Evolutionary conservation across 768 basidiomycete species (phyloP), one percentile per base, ranked within the genome.

Genomic region (Mycena alexandri): DNA sequence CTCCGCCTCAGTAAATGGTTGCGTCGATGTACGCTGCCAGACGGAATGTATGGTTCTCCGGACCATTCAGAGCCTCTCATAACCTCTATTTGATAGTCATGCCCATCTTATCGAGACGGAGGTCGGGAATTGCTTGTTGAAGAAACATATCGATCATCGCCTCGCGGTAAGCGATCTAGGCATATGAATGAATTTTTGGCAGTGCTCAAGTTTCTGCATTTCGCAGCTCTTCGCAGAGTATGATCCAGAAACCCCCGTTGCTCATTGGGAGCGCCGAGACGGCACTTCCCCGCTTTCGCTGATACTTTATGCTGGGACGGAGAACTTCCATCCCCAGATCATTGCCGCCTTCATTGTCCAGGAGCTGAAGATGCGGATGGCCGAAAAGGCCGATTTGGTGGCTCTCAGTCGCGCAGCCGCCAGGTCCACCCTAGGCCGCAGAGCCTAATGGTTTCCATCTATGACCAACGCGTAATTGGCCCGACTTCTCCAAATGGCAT

Each of bases 341-440:
- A 67, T 64, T 52, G 53, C 58, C 46, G 69, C 65, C 1, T 71
- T 71, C 36, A 64, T 48, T 7, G 24, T 64, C 6, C 34, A 57
- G 38, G 69, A 71, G 62, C 42, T 67, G 22, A 67, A 47, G 58
- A 67, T 71, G 69, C 56, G 65, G 17, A 63, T 67, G 61, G 33
- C 58, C 5, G 69, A 71, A 56, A 71, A 71, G 38, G 57, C 57
- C 2, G 57, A 67, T 19, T 13, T 34, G 6, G 36, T 70, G 2
- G 65, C 65, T 6, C 69, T 34, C 34, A 61, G 54, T 13, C 56
- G 58, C 7, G 63, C 68, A 3, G 52, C 57, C 3, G 68, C 68
- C 6, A 42, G 59, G 48, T 47, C 52, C 29, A 53, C 25, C n/a
- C 21, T 38, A 9, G 4, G 38, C 5, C 38, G 38, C 38, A 38